phyloP scores from a whole-genome alignment of 345 rosid genomes.

The Heritiera fomes region DNA sequence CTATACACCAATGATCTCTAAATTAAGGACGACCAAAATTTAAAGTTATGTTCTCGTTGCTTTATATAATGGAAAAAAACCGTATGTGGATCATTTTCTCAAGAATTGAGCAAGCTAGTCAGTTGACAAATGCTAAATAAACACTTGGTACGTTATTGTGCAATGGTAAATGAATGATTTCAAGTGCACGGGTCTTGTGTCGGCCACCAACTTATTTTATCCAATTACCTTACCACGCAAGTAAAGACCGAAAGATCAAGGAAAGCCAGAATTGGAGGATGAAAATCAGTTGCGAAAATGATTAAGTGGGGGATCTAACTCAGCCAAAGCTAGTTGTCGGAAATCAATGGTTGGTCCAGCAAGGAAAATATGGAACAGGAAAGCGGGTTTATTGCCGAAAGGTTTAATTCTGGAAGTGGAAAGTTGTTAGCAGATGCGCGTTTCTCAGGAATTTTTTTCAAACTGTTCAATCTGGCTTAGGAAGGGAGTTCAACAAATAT shows the following conservation, averaged over 20 bases:
- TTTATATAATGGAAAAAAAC: no score
- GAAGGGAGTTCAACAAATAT: no score
- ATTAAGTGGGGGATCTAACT: background rate
- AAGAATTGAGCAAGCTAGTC: background rate
- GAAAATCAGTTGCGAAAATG: background rate
- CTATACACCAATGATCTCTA: background rate
- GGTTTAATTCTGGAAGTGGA: no score
- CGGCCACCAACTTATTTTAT: background rate
- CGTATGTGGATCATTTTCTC: no score
- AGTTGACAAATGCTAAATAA: background rate
- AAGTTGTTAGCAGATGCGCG: no score
- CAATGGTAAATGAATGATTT: background rate
- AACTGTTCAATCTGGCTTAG: no score
- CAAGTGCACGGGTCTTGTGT: background rate
- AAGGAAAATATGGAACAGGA: no score
- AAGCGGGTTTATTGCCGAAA: no score
- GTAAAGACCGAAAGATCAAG: background rate
- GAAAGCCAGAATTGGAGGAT: background rate
- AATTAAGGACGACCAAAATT: background rate
- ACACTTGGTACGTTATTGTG: background rate
- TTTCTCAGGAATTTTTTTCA: no score
- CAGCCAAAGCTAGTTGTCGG: background rate
- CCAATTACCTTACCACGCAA: background rate
- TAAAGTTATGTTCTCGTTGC: background rate
- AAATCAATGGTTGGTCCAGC: background rate